phyloP scores from a whole-genome alignment of 164 flowering plant species.

The Sedum album region DNA sequence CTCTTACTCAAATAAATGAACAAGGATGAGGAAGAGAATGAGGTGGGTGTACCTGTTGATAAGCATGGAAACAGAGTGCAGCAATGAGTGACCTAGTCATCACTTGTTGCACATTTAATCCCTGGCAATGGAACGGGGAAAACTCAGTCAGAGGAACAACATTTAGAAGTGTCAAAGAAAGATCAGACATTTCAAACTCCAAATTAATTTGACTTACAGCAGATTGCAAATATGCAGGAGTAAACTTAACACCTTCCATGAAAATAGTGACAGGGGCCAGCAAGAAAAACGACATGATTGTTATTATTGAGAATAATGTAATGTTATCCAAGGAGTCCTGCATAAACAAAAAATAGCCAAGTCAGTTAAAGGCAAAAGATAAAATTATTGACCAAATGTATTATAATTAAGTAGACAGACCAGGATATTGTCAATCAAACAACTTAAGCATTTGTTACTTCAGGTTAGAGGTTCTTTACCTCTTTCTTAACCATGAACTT shows the following conservation, averaged over 20 bases:
- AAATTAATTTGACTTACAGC: neutral
- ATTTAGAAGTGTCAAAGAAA: neutral
- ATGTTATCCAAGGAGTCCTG: neutral
- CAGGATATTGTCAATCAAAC: too few species aligned
- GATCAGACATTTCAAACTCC: neutral
- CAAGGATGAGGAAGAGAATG: neutral
- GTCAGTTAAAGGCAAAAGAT: neutral
- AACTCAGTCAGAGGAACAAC: neutral
- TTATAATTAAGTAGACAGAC: too few species aligned
- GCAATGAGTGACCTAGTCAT: slow-evolving; percentile 4
- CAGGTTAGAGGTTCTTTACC: neutral
- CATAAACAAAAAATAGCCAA: neutral
- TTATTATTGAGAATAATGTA: neutral
- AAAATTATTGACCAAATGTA: too few species aligned
- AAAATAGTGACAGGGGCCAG: slow-evolving; percentile 1
- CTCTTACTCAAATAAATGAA: neutral
- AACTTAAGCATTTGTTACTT: neutral
- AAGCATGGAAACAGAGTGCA: slow-evolving; percentile 3
- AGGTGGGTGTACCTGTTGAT: neutral
- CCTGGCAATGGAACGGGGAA: neutral
- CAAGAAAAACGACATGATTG: neutral
- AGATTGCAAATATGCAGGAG: slow-evolving; percentile 4
- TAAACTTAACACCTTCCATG: slow-evolving; percentile 4
- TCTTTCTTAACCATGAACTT: slow-evolving; percentile 2
- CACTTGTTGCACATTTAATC: neutral